phyloP scores from a whole-genome alignment of 495 filamentous ascomycete species.

The Viridothelium virens region DNA sequence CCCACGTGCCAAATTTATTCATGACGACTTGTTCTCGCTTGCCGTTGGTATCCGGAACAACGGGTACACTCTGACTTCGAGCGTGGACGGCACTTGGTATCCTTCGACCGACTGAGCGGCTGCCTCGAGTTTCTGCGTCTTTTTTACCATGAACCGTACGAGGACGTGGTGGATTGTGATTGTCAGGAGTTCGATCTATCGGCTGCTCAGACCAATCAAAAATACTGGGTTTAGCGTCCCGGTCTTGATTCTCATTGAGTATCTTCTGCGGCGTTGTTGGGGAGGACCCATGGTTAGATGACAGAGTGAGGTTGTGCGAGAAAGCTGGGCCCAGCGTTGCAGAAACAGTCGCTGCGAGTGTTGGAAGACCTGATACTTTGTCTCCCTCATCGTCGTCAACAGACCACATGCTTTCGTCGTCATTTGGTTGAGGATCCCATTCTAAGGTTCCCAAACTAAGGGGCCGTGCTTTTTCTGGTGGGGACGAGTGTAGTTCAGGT shows the following conservation, averaged over 20 bases:
- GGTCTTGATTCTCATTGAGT: constrained; percentile 29
- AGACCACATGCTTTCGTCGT: constrained; percentile 13
- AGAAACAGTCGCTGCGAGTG: not conserved
- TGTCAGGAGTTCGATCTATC: constrained; percentile 43
- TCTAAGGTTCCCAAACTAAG: constrained; percentile 7
- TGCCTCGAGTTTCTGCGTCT: constrained; percentile 60
- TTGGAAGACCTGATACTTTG: constrained; percentile 8
- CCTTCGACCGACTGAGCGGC: constrained; percentile 65
- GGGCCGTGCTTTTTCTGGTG: not conserved
- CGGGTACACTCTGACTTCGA: constrained; percentile 92
- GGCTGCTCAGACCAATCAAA: constrained; percentile 84
- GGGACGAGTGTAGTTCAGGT: constrained; percentile 1
- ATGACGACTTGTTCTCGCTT: constrained; percentile 50
- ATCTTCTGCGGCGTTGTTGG: constrained; percentile 19
- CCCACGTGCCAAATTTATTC: constrained; percentile 85
- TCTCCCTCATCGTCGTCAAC: constrained; percentile 4
- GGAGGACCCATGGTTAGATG: not conserved
- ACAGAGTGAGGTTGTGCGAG: not conserved
- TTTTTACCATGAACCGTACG: constrained; percentile 91
- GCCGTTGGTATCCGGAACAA: constrained; percentile 59
- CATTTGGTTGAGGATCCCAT: constrained; percentile 7
- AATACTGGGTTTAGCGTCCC: constrained; percentile 48
- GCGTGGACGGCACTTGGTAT: constrained; percentile 70
- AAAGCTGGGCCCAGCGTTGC: not conserved
- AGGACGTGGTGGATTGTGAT: constrained; percentile 59